phyloP scores from a whole-genome alignment of 192 early-diverging fungal genomes.

The Dimargaris cristalligena region DNA sequence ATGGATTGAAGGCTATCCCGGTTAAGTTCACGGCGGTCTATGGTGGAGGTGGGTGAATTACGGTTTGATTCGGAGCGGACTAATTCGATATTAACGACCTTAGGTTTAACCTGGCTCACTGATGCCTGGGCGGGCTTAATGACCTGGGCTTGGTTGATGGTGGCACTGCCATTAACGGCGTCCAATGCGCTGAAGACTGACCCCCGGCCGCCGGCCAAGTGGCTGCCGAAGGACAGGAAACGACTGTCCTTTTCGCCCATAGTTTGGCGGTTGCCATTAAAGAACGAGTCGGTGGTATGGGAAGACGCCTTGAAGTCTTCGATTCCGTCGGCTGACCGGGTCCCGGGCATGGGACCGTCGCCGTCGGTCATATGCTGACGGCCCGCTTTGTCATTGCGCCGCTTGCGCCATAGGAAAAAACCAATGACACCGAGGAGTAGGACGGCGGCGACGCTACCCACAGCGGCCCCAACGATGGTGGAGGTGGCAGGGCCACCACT shows the following conservation, averaged over 20 bases:
- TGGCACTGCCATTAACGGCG: background rate
- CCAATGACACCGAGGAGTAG: background rate
- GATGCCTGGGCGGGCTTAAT: conserved; percentile 1
- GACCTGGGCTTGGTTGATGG: background rate
- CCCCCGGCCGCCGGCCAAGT: background rate
- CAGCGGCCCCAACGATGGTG: background rate
- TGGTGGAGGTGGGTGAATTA: background rate
- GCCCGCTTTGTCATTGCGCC: background rate
- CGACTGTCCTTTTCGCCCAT: background rate
- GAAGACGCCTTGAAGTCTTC: background rate
- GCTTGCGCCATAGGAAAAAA: background rate
- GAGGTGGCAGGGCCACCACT: background rate
- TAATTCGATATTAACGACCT: conserved; percentile 5
- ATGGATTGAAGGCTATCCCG: background rate
- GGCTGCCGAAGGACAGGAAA: conserved; percentile 5
- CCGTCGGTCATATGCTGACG: background rate
- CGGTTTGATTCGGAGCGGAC: background rate
- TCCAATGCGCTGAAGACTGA: background rate
- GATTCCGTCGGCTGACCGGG: too few species aligned
- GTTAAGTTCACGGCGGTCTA: background rate
- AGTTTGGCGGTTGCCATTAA: background rate
- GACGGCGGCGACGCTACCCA: background rate
- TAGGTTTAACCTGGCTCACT: conserved; percentile 1
- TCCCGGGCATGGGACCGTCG: background rate
- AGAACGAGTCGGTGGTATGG: background rate